A percentile compares a stretch with the other conserved stretches of the same genome.
These are phyloP conservation scores for Prosopis cineraria DNA, from an alignment of 306 rosid species.

Conservation along the genomic window DNA sequence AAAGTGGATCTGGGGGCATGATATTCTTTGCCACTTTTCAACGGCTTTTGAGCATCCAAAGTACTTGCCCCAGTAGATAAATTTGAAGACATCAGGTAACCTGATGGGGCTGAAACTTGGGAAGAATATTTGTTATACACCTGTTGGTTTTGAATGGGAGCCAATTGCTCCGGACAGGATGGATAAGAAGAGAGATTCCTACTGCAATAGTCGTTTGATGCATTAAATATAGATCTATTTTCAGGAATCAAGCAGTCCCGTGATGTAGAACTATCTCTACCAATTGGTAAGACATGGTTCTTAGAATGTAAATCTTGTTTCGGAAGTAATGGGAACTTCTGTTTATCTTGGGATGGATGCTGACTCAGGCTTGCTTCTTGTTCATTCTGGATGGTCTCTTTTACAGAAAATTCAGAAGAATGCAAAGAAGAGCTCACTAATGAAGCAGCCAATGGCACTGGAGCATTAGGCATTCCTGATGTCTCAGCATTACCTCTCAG, in stretches of 20 bases:
- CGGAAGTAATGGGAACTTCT: slow-evolving; percentile 40
- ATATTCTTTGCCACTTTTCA: slow-evolving; percentile 46
- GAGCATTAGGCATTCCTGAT: slow-evolving; percentile 53
- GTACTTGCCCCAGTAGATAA: slow-evolving; percentile 42
- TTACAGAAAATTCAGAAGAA: slow-evolving; percentile 47
- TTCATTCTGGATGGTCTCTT: slow-evolving; percentile 43
- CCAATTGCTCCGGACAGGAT: slow-evolving; percentile 45
- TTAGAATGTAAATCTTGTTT: slow-evolving; percentile 39
- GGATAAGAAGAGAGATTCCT: slow-evolving; percentile 48
- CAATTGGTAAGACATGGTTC: slow-evolving; percentile 18
- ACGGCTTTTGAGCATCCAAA: slow-evolving; percentile 42
- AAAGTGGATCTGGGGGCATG: slow-evolving; percentile 42
- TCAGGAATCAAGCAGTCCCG: slow-evolving; percentile 52
- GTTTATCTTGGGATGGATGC: slow-evolving; percentile 49
- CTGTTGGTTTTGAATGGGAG: slow-evolving; percentile 41
- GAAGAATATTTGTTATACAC: slow-evolving; percentile 39
- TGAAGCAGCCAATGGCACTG: slow-evolving; percentile 46
- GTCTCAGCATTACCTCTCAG: slow-evolving; percentile 41
- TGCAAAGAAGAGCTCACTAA: slow-evolving; percentile 33
- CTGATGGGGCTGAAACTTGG: slow-evolving; percentile 42
- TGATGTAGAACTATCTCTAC: slow-evolving; percentile 34
- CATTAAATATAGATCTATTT: slow-evolving; percentile 46
- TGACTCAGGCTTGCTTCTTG: slow-evolving; percentile 42
- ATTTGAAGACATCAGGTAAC: slow-evolving; percentile 45
- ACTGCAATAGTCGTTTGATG: slow-evolving; percentile 43